phyloP scores from a whole-genome alignment of 2,329 filamentous ascomycete genomes.

The Pyricularia sp. region DNA sequence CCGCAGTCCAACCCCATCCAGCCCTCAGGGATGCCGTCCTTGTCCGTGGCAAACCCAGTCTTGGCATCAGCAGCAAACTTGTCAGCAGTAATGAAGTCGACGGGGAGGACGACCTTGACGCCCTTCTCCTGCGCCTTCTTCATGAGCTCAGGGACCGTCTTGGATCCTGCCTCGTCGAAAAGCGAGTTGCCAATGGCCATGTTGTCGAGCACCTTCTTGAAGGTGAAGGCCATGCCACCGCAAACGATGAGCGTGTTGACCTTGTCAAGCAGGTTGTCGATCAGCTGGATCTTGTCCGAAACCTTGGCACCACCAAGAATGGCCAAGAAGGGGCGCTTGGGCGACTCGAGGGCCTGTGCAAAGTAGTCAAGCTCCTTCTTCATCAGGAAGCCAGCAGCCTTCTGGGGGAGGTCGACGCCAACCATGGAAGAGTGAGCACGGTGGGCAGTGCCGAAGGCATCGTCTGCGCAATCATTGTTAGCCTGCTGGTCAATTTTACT shows the following conservation, averaged over 20 bases:
- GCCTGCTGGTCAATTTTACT: not conserved
- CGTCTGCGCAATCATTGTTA: slow-evolving; percentile 46
- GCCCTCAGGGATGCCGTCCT: slow-evolving; percentile 85
- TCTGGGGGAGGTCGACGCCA: slow-evolving; percentile 88
- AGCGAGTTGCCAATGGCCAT: slow-evolving; percentile 85
- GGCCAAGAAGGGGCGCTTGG: slow-evolving; percentile 92
- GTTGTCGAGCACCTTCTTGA: slow-evolving; percentile 96
- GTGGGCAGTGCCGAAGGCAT: slow-evolving; percentile 97
- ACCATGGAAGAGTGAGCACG: slow-evolving; percentile 99
- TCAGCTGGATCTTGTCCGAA: slow-evolving; percentile 98
- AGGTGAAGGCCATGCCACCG: slow-evolving; percentile 98
- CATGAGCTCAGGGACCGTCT: slow-evolving; percentile 79
- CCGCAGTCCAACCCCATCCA: slow-evolving; percentile 98
- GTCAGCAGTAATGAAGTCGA: slow-evolving; percentile 93
- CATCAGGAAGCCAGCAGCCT: slow-evolving; percentile 96
- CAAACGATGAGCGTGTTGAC: slow-evolving; percentile 95
- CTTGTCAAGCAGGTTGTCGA: slow-evolving; percentile 97
- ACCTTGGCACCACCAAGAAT: slow-evolving; percentile 98
- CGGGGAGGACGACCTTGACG: slow-evolving; percentile 88
- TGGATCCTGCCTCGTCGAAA: slow-evolving; percentile 88
- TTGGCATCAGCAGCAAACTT: slow-evolving; percentile 85
- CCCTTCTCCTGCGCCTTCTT: slow-evolving; percentile 96
- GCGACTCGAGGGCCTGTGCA: slow-evolving; percentile 87
- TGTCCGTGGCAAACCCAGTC: slow-evolving; percentile 73
- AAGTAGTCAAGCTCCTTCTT: slow-evolving; percentile 99